Conservation (phyloP, 2,329 filamentous ascomycete genomes). For the Mycosphaerelloides madeirae region DNA sequence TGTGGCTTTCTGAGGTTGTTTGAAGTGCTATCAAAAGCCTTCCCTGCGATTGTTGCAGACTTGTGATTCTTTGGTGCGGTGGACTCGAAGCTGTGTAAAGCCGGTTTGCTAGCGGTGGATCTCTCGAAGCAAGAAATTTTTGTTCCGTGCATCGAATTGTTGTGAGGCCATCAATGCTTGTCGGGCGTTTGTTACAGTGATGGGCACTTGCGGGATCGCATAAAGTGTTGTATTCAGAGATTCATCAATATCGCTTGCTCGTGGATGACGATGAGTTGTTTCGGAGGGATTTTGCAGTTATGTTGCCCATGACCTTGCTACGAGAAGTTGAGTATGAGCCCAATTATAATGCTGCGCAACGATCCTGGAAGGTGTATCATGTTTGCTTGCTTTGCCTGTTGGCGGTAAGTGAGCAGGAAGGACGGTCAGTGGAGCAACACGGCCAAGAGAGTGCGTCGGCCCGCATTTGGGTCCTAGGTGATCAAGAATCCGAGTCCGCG, state of each 20-base stretch:
- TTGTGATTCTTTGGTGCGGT: background rate
- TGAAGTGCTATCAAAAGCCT: too few species aligned
- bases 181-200: constrained; percentile 31
- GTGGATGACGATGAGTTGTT: constrained; percentile 17
- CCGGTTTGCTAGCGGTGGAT: background rate
- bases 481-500: too few species aligned
- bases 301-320: constrained; percentile 4
- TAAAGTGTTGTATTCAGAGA: constrained; percentile 28
- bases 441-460: too few species aligned
- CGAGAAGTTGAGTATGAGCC: constrained; percentile 8
- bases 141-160: constrained; percentile 26
- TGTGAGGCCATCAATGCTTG: constrained; percentile 24
- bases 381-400: too few species aligned
- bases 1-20: too few species aligned
- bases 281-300: constrained; percentile 10
- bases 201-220: constrained; percentile 19
- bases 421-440: too few species aligned
- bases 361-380: constrained; percentile 5
- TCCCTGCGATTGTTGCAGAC: too few species aligned
- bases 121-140: constrained; percentile 4
- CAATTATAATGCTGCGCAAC: constrained; percentile 9
- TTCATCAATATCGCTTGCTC: constrained; percentile 28
- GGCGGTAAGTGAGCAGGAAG: too few species aligned
- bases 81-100: background rate
- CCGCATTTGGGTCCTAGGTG: too few species aligned